These are phyloP conservation scores for Barnettozyma sp. DNA, from an alignment of 805 yeast species.

Conservation along the genomic window DNA sequence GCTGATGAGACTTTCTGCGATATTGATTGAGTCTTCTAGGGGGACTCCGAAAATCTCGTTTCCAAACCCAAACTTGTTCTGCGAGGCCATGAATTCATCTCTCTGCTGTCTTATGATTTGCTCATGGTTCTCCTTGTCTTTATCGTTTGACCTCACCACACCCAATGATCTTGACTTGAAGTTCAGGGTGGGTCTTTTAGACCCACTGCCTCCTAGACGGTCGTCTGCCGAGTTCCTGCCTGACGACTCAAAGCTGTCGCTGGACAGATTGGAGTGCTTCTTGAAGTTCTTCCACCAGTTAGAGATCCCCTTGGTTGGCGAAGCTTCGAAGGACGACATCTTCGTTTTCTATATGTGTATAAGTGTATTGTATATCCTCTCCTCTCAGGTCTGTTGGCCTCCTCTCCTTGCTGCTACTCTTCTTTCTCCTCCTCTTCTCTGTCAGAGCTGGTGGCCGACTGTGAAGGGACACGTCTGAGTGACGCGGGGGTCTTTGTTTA, in stretches of 20 bases:
- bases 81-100: constrained; percentile 31
- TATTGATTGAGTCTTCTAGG: constrained; percentile 56
- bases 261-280: constrained; percentile 19
- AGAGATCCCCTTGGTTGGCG: constrained; percentile 31
- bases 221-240: constrained; percentile 12
- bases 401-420: too few species aligned
- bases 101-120: constrained; percentile 28
- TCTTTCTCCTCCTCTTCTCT: too few species aligned
- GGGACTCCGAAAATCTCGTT: constrained; percentile 73
- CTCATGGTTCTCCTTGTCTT: constrained; percentile 13
- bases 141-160: constrained; percentile 17
- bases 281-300: constrained; percentile 38
- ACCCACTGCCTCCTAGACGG: constrained; percentile 12
- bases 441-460: too few species aligned
- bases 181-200: constrained; percentile 27
- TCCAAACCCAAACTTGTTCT: constrained; percentile 31
- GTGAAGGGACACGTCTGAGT: too few species aligned
- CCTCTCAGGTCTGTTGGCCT: too few species aligned
- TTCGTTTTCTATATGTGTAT: too few species aligned
- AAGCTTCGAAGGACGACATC: constrained; percentile 23
- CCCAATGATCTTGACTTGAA: constrained; percentile 32
- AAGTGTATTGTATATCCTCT: too few species aligned
- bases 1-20: constrained; percentile 73
- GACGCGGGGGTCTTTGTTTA: too few species aligned
- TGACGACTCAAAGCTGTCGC: constrained; percentile 17